phyloP scores from a whole-genome alignment of 2,329 filamentous ascomycete genomes.

The Pseudocercospora ulei region DNA sequence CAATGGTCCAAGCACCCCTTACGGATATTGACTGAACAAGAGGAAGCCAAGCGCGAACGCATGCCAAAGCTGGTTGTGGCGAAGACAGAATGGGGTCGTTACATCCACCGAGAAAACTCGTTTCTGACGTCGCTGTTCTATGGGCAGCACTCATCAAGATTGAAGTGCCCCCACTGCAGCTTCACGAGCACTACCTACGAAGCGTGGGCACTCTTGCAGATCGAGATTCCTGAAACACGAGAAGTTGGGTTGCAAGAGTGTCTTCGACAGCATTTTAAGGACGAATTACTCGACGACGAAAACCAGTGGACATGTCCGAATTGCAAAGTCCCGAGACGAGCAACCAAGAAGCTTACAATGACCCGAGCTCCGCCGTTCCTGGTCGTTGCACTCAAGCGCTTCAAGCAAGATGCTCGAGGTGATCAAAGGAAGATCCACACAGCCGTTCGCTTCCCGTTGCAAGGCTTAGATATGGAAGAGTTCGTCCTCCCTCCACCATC shows the following conservation, averaged over 20 bases:
- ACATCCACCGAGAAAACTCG: constrained; percentile 64
- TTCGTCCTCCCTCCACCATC: constrained; percentile 47
- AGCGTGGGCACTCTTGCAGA: constrained; percentile 60
- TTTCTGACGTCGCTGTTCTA: constrained; percentile 72
- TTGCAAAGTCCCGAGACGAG: constrained; percentile 59
- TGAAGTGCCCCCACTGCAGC: constrained; percentile 53
- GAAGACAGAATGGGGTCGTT: constrained; percentile 62
- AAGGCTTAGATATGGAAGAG: constrained; percentile 54
- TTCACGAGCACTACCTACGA: constrained; percentile 58
- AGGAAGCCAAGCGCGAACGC: constrained; percentile 53
- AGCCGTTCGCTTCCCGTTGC: constrained; percentile 65
- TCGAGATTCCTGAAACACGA: constrained; percentile 57
- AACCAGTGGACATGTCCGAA: constrained; percentile 63
- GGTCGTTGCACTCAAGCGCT: constrained; percentile 66
- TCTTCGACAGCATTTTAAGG: constrained; percentile 57
- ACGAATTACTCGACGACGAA: constrained; percentile 58
- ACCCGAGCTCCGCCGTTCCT: constrained; percentile 71
- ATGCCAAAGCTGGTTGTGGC: constrained; percentile 57
- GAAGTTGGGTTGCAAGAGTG: constrained; percentile 57
- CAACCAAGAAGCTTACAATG: constrained; percentile 61
- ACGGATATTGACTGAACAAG: constrained; percentile 48
- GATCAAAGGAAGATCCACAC: constrained; percentile 59
- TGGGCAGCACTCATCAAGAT: constrained; percentile 54
- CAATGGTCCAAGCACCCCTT: constrained; percentile 52
- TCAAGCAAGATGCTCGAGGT: constrained; percentile 47